phyloP scores from a whole-genome alignment of 768 basidiomycete species.

The Lactifluus echinatus region DNA sequence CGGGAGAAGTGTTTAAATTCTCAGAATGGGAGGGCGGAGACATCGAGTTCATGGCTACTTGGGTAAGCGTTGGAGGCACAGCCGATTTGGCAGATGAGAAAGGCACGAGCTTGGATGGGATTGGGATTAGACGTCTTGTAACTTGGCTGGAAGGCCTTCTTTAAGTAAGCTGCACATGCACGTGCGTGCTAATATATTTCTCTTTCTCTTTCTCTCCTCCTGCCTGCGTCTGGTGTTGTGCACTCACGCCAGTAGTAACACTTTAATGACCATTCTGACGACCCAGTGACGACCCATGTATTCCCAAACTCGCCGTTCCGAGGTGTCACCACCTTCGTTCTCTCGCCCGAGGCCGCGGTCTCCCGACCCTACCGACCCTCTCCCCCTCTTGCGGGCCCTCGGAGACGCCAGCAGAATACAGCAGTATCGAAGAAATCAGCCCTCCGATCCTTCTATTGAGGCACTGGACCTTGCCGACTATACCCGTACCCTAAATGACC shows the following conservation, averaged over 20 bases:
- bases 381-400: slow-evolving; percentile 27
- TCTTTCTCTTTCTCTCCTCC: not conserved
- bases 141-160: slow-evolving; percentile 4
- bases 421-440: slow-evolving; percentile 30
- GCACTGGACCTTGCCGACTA: slow-evolving; percentile 70
- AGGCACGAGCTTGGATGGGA: slow-evolving; percentile 16
- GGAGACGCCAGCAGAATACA: slow-evolving; percentile 19
- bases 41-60: slow-evolving; percentile 57
- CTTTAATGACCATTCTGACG: slow-evolving; percentile 7
- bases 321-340: slow-evolving; percentile 42
- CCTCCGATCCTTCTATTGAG: slow-evolving; percentile 59
- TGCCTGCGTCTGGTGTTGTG: not conserved
- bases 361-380: slow-evolving; percentile 45
- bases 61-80: slow-evolving; percentile 30
- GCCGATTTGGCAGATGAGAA: slow-evolving; percentile 30
- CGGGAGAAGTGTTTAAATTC: slow-evolving; percentile 57
- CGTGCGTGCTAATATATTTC: not conserved
- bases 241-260: not conserved
- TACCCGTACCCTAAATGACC: slow-evolving; percentile 30
- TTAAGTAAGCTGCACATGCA: not conserved
- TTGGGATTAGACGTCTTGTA: not conserved
- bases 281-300: slow-evolving; percentile 30
- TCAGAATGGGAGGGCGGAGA: slow-evolving; percentile 81
- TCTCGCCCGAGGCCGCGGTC: slow-evolving; percentile 57
- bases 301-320: slow-evolving; percentile 34